A percentile compares a stretch with the other conserved stretches of the same genome.
phyloP scores from a whole-genome alignment of 2,329 filamentous ascomycete genomes.

The Knufia fluminis region DNA sequence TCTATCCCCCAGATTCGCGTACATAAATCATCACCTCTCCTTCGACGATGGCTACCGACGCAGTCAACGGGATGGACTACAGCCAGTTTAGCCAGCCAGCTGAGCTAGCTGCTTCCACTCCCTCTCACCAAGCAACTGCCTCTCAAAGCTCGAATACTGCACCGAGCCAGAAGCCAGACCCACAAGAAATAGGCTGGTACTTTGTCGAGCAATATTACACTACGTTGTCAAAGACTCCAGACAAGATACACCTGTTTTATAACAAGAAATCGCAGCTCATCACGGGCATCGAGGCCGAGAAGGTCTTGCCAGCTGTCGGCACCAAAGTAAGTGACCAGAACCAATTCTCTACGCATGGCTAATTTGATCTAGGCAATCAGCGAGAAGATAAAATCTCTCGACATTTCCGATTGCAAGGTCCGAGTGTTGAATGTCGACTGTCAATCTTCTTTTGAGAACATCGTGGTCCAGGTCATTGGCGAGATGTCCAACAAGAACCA shows the following conservation, averaged over 20 bases:
- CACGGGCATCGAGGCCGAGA: conserved; percentile 81
- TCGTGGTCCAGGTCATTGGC: conserved; percentile 95
- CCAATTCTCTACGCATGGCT: conserved; percentile 5
- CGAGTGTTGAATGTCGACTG: conserved; percentile 96
- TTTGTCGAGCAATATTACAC: conserved; percentile 99
- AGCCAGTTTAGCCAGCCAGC: conserved; percentile 21
- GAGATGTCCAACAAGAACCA: conserved; percentile 91
- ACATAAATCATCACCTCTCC: not conserved
- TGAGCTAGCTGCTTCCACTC: conserved; percentile 22
- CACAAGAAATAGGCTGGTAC: conserved; percentile 95
- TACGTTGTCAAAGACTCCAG: conserved; percentile 84
- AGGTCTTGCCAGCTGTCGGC: conserved; percentile 75
- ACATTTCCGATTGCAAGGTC: conserved; percentile 97
- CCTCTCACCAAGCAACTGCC: conserved; percentile 20
- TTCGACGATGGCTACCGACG: conserved; percentile 20
- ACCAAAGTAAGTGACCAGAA: conserved; percentile 57
- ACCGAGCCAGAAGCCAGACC: conserved; percentile 31
- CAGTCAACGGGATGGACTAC: conserved; percentile 22
- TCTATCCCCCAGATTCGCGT: not conserved
- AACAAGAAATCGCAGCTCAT: conserved; percentile 93
- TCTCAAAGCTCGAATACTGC: conserved; percentile 21
- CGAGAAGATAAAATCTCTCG: conserved; percentile 83
- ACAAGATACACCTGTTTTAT: conserved; percentile 94
- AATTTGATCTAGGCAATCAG: conserved; percentile 61
- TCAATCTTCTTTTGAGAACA: conserved; percentile 83